phyloP scores from a whole-genome alignment of 306 rosid species.

The Calophaca sinica region DNA sequence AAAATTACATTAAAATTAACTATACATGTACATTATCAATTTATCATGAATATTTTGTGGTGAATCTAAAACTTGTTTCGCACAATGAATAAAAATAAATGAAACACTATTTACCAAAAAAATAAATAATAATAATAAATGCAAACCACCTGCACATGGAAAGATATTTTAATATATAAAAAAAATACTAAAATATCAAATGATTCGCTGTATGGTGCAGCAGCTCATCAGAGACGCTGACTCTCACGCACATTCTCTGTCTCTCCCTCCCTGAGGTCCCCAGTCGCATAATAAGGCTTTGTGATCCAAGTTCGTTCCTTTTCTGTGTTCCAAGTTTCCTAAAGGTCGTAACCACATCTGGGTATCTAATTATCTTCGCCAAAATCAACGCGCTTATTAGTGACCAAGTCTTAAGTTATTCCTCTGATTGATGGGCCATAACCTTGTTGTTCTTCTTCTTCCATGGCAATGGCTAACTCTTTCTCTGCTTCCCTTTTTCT shows the following conservation, averaged over 20 bases:
- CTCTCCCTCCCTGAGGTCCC: neutral
- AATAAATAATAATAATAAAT: too few relatives aligned
- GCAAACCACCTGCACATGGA: too few relatives aligned
- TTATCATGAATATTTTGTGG: too few relatives aligned
- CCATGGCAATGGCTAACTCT: constrained; percentile 63
- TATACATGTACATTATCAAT: too few relatives aligned
- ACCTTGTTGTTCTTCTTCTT: constrained; percentile 40
- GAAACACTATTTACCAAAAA: too few relatives aligned
- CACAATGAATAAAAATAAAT: too few relatives aligned
- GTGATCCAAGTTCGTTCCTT: neutral
- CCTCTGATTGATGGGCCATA: constrained; percentile 71
- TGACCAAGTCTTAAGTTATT: constrained; percentile 15
- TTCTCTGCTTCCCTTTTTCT: constrained; percentile 49
- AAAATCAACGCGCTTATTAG: neutral
- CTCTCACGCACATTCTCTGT: neutral
- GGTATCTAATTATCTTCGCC: neutral
- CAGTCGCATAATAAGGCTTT: neutral
- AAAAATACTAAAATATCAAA: neutral
- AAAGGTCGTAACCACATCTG: neutral
- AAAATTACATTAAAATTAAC: neutral
- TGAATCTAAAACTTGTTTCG: too few relatives aligned
- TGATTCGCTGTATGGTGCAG: neutral
- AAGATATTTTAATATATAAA: too few relatives aligned
- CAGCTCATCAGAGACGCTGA: neutral
- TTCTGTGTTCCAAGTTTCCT: neutral